Conservation (phyloP, 768 basidiomycete genomes). For the Macrolepiota albuminosa region DNA sequence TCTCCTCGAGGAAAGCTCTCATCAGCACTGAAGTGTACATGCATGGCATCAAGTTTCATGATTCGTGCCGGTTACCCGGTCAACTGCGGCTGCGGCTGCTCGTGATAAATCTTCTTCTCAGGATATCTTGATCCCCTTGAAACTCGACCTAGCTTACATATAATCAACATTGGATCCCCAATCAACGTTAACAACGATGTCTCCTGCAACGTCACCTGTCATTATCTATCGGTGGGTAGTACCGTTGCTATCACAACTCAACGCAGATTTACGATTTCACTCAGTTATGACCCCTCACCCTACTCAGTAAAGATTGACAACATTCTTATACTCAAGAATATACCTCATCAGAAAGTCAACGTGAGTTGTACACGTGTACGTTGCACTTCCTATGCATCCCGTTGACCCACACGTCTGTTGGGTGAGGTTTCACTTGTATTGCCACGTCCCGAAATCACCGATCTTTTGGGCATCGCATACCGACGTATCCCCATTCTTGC, state of each 20-base stretch:
- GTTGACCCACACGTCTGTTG: not conserved
- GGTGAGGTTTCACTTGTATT: conserved; percentile 44
- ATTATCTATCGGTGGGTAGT: conserved; percentile 42
- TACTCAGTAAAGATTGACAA: conserved; percentile 49
- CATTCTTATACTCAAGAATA: conserved; percentile 42
- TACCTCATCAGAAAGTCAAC: conserved; percentile 43
- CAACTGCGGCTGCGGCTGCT: no score
- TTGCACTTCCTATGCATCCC: not conserved
- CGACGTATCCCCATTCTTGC: conserved; percentile 57
- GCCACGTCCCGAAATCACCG: conserved; percentile 54
- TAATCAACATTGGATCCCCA: not conserved
- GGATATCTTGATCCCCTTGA: not conserved
- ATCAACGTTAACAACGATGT: not conserved
- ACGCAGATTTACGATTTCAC: not conserved
- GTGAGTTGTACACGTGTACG: conserved; percentile 24
- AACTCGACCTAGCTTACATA: not conserved
- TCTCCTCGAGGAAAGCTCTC: not conserved
- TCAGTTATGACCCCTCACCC: conserved; percentile 49
- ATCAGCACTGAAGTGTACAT: no score
- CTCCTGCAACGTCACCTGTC: conserved; percentile 21
- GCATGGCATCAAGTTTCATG: not conserved
- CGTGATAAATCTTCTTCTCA: not conserved
- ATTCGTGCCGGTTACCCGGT: not conserved
- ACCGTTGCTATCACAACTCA: not conserved
- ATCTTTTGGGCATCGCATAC: conserved; percentile 47